Percentiles rank a stretch among this genome's conserved stretches.
Evolutionary conservation across 352 stramenopile genomes (phyloP).

Genomic region (Peronospora destructor): DNA sequence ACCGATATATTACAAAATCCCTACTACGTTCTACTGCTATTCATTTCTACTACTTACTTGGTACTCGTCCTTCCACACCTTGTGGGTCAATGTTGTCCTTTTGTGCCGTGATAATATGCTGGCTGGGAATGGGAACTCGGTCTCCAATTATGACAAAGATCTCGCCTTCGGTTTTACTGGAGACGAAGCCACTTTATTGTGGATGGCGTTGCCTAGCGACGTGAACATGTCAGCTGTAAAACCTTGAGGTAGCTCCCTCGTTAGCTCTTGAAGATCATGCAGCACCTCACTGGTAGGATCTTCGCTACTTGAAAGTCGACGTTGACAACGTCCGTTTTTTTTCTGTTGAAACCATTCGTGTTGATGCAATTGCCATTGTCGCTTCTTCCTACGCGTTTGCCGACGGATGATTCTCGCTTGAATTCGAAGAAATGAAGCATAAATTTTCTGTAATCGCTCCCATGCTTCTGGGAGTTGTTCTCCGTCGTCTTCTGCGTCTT

Average conservation of each 20-base stretch:
- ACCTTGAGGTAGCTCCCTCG: slow-evolving; percentile 39
- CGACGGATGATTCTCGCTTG: slow-evolving; percentile 31
- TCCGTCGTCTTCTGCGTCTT: slow-evolving; percentile 22
- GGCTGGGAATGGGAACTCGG: background rate
- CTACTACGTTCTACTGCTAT: slow-evolving; percentile 3
- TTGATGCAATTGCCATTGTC: slow-evolving; percentile 19
- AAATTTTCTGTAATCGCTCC: slow-evolving; percentile 33
- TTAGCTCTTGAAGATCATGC: slow-evolving; percentile 31
- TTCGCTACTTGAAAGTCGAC: slow-evolving; percentile 20
- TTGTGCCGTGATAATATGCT: slow-evolving; percentile 11
- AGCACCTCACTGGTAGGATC: slow-evolving; percentile 25
- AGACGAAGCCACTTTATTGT: slow-evolving; percentile 23
- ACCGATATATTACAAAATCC: slow-evolving; percentile 17
- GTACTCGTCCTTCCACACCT: background rate
- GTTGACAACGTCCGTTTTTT: slow-evolving; percentile 7
- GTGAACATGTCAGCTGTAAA: slow-evolving; percentile 60
- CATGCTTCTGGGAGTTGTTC: slow-evolving; percentile 19
- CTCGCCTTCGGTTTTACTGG: slow-evolving; percentile 9
- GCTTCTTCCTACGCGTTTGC: slow-evolving; percentile 14
- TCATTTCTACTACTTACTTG: slow-evolving; percentile 14
- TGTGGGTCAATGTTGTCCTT: slow-evolving; percentile 8
- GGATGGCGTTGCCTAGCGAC: slow-evolving; percentile 50
- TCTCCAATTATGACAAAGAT: slow-evolving; percentile 7
- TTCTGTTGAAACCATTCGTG: slow-evolving; percentile 13
- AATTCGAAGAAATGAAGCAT: slow-evolving; percentile 38